A percentile compares a stretch with the other conserved stretches of the same genome.
Evolutionary conservation across 257 asterid genomes (phyloP).

Genomic region (Schizonepeta tenuifolia): DNA sequence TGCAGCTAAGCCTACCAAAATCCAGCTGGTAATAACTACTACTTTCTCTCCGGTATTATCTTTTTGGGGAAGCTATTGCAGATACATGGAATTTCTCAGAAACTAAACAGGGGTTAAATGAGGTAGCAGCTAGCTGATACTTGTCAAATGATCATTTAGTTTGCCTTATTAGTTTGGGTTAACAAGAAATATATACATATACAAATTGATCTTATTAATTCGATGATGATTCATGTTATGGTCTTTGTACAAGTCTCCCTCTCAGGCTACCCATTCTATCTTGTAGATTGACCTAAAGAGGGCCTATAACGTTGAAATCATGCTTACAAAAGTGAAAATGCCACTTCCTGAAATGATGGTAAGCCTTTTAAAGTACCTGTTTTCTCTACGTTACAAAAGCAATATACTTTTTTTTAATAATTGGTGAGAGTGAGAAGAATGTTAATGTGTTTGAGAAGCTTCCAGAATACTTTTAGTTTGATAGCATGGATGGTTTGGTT

Average conservation of each 20-base stretch:
- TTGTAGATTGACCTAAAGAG: conserved; percentile 90
- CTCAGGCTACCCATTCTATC: conserved; percentile 26
- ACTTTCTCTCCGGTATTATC: conserved; percentile 10
- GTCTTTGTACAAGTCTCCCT: conserved; percentile 22
- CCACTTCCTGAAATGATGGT: conserved; percentile 99
- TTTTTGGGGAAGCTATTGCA: neutral
- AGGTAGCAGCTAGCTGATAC: neutral
- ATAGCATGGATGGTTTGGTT: conserved; percentile 31
- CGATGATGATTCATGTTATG: conserved; percentile 3
- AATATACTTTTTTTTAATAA: neutral
- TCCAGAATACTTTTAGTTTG: neutral
- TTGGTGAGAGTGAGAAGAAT: neutral
- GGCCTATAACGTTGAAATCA: conserved; percentile 94
- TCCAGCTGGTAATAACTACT: conserved; percentile 73
- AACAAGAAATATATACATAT: neutral
- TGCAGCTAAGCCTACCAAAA: conserved; percentile 72
- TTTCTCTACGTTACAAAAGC: conserved; percentile 7
- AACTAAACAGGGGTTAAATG: conserved; percentile 1
- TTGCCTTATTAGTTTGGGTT: conserved; percentile 5
- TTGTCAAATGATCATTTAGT: conserved; percentile 7
- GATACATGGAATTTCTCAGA: conserved; percentile 1
- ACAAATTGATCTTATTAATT: neutral
- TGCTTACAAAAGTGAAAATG: conserved; percentile 99
- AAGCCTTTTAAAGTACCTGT: conserved; percentile 37
- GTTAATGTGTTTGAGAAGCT: conserved; percentile 10